Percentiles rank a stretch among this genome's conserved stretches.
Evolutionary conservation across 768 basidiomycete species (phyloP).

Genomic region (Lactarius sp.): DNA sequence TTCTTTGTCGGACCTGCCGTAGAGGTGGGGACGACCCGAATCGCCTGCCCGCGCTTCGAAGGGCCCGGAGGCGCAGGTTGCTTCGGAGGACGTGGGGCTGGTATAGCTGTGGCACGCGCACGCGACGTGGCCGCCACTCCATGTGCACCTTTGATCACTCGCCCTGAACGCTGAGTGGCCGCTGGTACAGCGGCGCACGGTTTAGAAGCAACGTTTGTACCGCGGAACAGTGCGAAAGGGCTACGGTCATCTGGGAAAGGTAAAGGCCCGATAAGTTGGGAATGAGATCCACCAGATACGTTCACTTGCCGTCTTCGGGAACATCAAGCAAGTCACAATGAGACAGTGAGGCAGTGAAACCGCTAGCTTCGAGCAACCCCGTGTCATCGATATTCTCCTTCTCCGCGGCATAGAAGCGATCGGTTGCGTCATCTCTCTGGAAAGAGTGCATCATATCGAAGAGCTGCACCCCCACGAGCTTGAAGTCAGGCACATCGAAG

Average conservation of each 20-base stretch:
- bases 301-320: constrained; percentile 18
- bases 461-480: constrained; percentile 36
- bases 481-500: constrained; percentile 49
- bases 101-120: too few relatives aligned
- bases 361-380: constrained; percentile 19
- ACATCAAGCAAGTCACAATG: constrained; percentile 19
- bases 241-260: constrained; percentile 10
- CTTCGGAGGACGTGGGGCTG: neutral
- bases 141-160: too few relatives aligned
- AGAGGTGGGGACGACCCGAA: neutral
- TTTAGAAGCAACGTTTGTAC: neutral
- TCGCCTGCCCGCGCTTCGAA: neutral
- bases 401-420: constrained; percentile 27
- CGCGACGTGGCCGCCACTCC: too few relatives aligned
- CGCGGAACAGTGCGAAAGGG: neutral
- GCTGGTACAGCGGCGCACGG: too few relatives aligned
- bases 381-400: constrained; percentile 13
- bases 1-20: neutral
- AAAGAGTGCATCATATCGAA: constrained; percentile 36
- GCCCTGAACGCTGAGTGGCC: too few relatives aligned
- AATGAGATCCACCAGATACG: neutral
- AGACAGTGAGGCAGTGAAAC: constrained; percentile 8
- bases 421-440: constrained; percentile 33
- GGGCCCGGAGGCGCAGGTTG: neutral
- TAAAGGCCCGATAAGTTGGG: neutral